A percentile compares a stretch with the other conserved stretches of the same genome.
These are phyloP conservation scores for Sporothrix pallida DNA, from an alignment of 2,329 filamentous ascomycete species.

Conservation along the genomic window DNA sequence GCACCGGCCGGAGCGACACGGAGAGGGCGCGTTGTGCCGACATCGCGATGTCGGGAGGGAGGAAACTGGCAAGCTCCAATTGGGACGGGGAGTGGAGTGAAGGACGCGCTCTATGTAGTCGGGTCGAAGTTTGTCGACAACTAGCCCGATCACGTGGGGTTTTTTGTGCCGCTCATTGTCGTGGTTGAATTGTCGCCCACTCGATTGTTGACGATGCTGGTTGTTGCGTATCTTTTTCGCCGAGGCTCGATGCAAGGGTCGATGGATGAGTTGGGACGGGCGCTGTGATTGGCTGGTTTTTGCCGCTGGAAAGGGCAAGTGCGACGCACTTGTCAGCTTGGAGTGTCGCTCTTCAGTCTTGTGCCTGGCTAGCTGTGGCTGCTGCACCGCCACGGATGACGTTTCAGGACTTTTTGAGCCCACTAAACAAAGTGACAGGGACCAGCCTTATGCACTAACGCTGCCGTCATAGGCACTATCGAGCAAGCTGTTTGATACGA, in stretches of 20 bases:
- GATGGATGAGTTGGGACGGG: neutral
- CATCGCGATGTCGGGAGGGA: neutral
- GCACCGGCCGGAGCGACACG: slow-evolving; percentile 14
- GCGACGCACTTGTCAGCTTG: too few species aligned
- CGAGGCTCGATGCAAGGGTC: slow-evolving; percentile 20
- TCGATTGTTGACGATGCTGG: neutral
- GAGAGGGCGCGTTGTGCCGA: neutral
- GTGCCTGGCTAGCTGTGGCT: slow-evolving; percentile 19
- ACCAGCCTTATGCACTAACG: neutral
- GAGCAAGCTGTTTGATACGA: slow-evolving; percentile 17
- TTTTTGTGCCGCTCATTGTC: neutral
- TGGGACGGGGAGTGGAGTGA: neutral
- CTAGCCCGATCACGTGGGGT: neutral
- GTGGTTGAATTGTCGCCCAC: neutral
- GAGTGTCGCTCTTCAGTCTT: too few species aligned
- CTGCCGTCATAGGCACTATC: slow-evolving; percentile 23
- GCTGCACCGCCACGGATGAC: slow-evolving; percentile 24
- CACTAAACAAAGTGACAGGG: neutral
- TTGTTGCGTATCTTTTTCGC: neutral
- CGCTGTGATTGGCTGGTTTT: neutral
- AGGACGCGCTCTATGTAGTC: neutral
- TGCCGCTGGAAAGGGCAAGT: neutral
- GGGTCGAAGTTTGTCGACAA: neutral
- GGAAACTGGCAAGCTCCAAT: neutral
- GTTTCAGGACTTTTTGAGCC: neutral